phyloP scores from a whole-genome alignment of 768 basidiomycete species.

The Tephrocybe sp. region DNA sequence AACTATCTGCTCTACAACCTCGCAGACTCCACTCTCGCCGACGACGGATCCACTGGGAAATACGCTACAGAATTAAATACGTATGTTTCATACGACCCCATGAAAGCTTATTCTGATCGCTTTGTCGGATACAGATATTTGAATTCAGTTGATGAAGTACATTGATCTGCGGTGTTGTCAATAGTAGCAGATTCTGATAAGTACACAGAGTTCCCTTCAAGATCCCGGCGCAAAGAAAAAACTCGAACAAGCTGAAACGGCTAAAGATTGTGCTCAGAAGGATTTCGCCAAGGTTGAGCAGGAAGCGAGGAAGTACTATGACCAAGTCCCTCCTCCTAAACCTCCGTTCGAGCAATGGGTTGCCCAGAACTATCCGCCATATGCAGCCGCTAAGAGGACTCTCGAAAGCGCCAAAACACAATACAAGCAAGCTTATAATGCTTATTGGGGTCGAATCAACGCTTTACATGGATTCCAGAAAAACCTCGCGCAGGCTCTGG shows the following conservation, averaged over 20 bases:
- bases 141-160: background rate
- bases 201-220: background rate
- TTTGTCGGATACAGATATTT: background rate
- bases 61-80: background rate
- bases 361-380: background rate
- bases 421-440: background rate
- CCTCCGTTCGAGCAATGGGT: background rate
- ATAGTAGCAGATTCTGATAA: background rate
- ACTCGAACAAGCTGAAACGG: background rate
- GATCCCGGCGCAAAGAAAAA: background rate
- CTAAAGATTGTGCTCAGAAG: background rate
- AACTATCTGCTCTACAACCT: conserved; percentile 5
- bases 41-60: conserved; percentile 43
- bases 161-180: background rate
- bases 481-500: background rate
- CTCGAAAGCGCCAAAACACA: background rate
- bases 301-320: background rate
- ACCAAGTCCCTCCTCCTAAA: background rate
- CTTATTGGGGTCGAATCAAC: background rate
- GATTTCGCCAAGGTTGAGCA: background rate
- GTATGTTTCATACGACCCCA: background rate
- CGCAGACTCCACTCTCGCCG: conserved; percentile 42
- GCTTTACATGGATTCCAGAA: background rate
- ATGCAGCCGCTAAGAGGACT: background rate
- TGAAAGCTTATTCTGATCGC: background rate